phyloP scores from a whole-genome alignment of 148 eudicot species.

The Rhododendron ferrugineum region DNA sequence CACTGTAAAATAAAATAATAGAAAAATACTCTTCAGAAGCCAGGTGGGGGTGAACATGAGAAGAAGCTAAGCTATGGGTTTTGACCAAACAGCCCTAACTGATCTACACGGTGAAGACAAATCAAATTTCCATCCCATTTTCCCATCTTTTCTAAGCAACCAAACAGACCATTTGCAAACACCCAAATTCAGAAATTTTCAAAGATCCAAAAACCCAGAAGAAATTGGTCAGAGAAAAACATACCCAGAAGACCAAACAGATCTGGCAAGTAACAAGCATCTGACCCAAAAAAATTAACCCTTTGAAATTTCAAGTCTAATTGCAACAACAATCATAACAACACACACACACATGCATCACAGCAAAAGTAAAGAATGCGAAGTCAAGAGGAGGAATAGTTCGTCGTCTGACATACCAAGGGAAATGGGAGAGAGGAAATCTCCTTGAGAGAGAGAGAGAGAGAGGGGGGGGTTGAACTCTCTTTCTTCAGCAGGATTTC shows the following conservation, averaged over 20 bases:
- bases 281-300: neutral
- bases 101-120: neutral
- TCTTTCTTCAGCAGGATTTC: neutral
- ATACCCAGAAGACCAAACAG: neutral
- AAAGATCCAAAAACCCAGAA: neutral
- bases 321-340: neutral
- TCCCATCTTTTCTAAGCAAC: neutral
- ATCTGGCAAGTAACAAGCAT: neutral
- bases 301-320: neutral
- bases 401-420: neutral
- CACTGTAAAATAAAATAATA: neutral
- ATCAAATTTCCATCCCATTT: neutral
- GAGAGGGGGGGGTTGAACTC: neutral
- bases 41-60: neutral
- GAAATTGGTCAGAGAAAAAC: neutral
- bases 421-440: neutral
- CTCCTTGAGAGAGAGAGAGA: neutral
- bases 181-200: neutral
- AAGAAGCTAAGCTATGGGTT: neutral
- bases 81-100: neutral
- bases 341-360: neutral
- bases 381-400: neutral
- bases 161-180: neutral
- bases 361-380: neutral
- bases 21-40: neutral